These are phyloP conservation scores for Talaromyces verruculosus DNA, from an alignment of 2,329 filamentous ascomycete genomes.

Conservation along the genomic window DNA sequence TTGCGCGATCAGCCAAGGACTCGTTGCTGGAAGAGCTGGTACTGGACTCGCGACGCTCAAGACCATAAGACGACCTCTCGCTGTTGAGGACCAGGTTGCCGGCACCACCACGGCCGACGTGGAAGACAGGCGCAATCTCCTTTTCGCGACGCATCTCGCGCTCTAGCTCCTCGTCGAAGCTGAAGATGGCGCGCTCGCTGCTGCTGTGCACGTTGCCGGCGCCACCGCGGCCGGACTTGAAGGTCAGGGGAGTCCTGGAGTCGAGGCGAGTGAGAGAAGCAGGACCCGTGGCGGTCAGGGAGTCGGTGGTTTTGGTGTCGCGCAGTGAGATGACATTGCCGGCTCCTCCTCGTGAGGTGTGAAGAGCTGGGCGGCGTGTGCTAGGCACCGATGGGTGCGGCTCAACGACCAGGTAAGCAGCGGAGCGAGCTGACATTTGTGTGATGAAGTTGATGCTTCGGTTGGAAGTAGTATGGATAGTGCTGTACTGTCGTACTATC, in stretches of 20 bases:
- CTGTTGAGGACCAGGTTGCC: conserved; percentile 51
- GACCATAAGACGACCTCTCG: conserved; percentile 24
- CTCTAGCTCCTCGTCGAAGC: conserved; percentile 66
- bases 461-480: background rate
- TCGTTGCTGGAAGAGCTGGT: conserved; percentile 39
- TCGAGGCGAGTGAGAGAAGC: conserved; percentile 54
- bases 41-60: conserved; percentile 39
- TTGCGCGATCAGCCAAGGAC: conserved; percentile 37
- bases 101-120: conserved; percentile 62
- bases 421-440: conserved; percentile 31
- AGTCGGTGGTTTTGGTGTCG: conserved; percentile 51
- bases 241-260: conserved; percentile 42
- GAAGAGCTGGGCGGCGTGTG: conserved; percentile 49
- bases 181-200: conserved; percentile 33
- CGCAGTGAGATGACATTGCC: conserved; percentile 59
- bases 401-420: conserved; percentile 58
- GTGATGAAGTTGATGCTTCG: background rate
- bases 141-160: conserved; percentile 55
- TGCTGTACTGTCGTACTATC: background rate
- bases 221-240: conserved; percentile 54
- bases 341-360: conserved; percentile 58
- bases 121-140: conserved; percentile 61
- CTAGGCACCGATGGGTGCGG: conserved; percentile 60
- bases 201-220: conserved; percentile 56
- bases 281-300: conserved; percentile 44